These are phyloP conservation scores for Sapria himalayana DNA, from an alignment of 345 rosid species.

Conservation along the genomic window DNA sequence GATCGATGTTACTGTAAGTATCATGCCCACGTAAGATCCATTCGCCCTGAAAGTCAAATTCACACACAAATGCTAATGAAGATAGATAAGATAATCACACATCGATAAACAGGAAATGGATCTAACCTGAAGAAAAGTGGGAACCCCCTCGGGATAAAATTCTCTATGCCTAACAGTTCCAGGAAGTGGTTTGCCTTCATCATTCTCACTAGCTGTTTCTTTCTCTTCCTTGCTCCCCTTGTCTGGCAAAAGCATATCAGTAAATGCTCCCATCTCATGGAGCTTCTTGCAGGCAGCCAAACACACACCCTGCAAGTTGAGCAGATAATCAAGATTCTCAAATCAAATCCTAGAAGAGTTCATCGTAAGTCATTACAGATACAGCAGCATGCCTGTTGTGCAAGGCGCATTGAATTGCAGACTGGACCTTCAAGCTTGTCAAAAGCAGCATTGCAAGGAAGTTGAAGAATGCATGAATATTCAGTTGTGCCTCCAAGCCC, in stretches of 20 bases:
- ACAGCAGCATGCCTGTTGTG: constrained; percentile 54
- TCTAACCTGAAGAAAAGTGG: constrained; percentile 63
- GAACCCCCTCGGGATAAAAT: constrained; percentile 98
- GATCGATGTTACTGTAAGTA: constrained; percentile 24
- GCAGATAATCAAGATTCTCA: constrained; percentile 8
- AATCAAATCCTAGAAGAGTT: too few species aligned
- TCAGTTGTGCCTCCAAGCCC: constrained; percentile 76
- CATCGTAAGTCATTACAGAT: too few species aligned
- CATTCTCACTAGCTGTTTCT: constrained; percentile 60
- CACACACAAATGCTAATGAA: not conserved
- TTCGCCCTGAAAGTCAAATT: constrained; percentile 48
- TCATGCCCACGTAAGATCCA: constrained; percentile 80
- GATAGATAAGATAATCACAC: not conserved
- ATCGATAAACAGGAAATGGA: not conserved
- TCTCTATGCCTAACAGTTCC: constrained; percentile 98
- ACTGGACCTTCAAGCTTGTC: constrained; percentile 89
- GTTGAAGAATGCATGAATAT: constrained; percentile 94
- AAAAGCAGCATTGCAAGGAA: constrained; percentile 94
- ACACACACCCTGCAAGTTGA: constrained; percentile 67
- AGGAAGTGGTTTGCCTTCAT: constrained; percentile 92
- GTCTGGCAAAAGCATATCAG: constrained; percentile 96
- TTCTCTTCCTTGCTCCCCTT: constrained; percentile 84
- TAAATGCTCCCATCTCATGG: constrained; percentile 98
- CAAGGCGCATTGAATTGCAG: constrained; percentile 86
- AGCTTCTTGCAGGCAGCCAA: constrained; percentile 96